Evolutionary conservation across 2,329 filamentous ascomycete species (phyloP).

Genomic region (Davidsoniella australis): DNA sequence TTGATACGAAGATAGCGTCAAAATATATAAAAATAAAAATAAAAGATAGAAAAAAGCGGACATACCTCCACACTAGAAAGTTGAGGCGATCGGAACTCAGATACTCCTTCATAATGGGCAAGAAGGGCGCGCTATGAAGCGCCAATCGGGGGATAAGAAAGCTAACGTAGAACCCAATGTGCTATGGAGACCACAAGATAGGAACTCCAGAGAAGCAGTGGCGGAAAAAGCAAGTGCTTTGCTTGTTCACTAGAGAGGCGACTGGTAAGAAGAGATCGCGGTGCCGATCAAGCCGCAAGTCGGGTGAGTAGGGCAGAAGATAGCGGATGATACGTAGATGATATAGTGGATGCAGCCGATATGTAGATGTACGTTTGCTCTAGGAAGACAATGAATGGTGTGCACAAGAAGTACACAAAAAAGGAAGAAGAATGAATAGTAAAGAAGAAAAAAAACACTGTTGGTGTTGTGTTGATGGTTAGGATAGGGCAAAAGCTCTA

Average conservation of each 20-base stretch:
- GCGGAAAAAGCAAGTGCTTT: background rate
- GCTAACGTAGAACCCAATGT: too few relatives aligned
- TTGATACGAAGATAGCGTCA: background rate
- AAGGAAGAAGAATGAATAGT: background rate
- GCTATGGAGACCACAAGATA: too few relatives aligned
- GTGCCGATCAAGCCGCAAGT: background rate
- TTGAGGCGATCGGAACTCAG: constrained; percentile 52
- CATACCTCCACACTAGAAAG: constrained; percentile 55
- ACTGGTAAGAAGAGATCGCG: background rate
- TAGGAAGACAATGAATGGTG: background rate
- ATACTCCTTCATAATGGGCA: constrained; percentile 38
- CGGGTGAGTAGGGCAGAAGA: background rate
- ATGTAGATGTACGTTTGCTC: too few relatives aligned
- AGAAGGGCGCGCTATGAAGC: background rate
- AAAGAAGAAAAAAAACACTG: background rate
- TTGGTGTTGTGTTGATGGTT: background rate
- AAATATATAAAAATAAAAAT: constrained; percentile 2
- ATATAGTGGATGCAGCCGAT: background rate
- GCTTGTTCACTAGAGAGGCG: background rate
- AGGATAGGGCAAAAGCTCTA: too few relatives aligned
- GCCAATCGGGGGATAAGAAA: background rate
- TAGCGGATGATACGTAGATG: background rate
- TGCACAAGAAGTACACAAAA: background rate
- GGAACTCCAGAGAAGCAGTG: too few relatives aligned
- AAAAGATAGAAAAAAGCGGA: constrained; percentile 16